Evolutionary conservation across 2,329 filamentous ascomycete species (phyloP).

Genomic region (Stachybotrys echinatus): DNA sequence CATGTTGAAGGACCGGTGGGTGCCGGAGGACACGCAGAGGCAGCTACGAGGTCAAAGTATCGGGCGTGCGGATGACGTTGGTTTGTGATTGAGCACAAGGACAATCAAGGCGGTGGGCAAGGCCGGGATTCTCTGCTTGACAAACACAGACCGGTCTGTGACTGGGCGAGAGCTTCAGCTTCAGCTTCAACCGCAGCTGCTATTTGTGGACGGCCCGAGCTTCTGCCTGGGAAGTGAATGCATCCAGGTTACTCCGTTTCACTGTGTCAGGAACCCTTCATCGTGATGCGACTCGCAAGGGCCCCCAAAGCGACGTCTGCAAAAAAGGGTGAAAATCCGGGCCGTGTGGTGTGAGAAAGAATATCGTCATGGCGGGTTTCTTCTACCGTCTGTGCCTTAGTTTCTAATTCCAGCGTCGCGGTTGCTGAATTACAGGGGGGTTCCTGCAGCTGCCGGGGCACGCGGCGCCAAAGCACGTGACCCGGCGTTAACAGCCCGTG

Average conservation of each 20-base stretch:
- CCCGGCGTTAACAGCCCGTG: not conserved
- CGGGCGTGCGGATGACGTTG: not conserved
- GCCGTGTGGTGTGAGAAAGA: not conserved
- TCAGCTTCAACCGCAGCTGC: not conserved
- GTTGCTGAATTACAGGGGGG: not conserved
- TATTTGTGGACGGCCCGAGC: not conserved
- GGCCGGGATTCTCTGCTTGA: too few relatives aligned
- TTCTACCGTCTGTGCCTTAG: too few relatives aligned
- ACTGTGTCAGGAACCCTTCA: not conserved
- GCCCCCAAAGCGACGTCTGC: too few relatives aligned
- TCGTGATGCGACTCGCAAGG: too few relatives aligned
- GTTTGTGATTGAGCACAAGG: not conserved
- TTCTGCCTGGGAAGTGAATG: not conserved
- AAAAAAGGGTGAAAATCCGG: too few relatives aligned
- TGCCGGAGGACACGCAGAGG: constrained; percentile 10
- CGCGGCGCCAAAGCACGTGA: constrained; percentile 17
- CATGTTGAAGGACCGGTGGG: constrained; percentile 33
- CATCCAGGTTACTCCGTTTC: not conserved
- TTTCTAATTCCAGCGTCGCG: not conserved
- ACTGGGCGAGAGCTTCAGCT: too few relatives aligned
- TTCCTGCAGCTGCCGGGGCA: not conserved
- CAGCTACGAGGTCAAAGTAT: constrained; percentile 26
- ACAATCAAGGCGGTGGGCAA: too few relatives aligned
- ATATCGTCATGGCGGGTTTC: not conserved
- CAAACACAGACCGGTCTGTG: too few relatives aligned